These are phyloP conservation scores for Phytophthora sansomeana DNA, from an alignment of 352 stramenopile species.

Conservation along the genomic window DNA sequence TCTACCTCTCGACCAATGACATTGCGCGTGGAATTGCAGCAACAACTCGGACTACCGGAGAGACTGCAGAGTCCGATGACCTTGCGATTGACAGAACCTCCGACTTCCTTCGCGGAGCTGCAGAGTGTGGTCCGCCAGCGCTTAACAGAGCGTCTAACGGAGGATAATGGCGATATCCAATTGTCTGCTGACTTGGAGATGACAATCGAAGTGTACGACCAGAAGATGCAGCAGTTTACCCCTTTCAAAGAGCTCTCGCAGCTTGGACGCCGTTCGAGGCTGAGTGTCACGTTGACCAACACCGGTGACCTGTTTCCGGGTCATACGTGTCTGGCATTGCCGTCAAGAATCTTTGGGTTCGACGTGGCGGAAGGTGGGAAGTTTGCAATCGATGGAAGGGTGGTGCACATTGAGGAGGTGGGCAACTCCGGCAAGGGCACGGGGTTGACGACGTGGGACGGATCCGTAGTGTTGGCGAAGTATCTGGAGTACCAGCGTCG, in stretches of 20 bases:
- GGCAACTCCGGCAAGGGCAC: slow-evolving; percentile 88
- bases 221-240: slow-evolving; percentile 43
- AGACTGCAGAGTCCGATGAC: slow-evolving; percentile 35
- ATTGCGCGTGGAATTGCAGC: slow-evolving; percentile 50
- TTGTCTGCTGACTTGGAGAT: slow-evolving; percentile 25
- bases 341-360: slow-evolving; percentile 63
- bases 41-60: slow-evolving; percentile 32
- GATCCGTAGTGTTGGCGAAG: slow-evolving; percentile 91
- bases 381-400: slow-evolving; percentile 64
- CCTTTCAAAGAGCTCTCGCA: slow-evolving; percentile 39
- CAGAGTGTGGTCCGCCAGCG: slow-evolving; percentile 28
- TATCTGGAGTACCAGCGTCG: slow-evolving; percentile 79
- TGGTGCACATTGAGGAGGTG: slow-evolving; percentile 67
- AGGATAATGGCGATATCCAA: not conserved
- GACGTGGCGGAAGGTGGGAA: slow-evolving; percentile 39
- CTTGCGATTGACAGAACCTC: slow-evolving; percentile 25
- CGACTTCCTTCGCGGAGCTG: slow-evolving; percentile 34
- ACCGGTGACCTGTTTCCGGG: slow-evolving; percentile 26
- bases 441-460: slow-evolving; percentile 92
- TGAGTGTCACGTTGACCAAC: slow-evolving; percentile 50
- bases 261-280: slow-evolving; percentile 37
- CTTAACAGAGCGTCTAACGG: slow-evolving; percentile 23
- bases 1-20: slow-evolving; percentile 15
- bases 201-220: slow-evolving; percentile 52
- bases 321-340: slow-evolving; percentile 52